Conservation (phyloP, 139 green algal genomes). For the Pleodorina starrii region DNA sequence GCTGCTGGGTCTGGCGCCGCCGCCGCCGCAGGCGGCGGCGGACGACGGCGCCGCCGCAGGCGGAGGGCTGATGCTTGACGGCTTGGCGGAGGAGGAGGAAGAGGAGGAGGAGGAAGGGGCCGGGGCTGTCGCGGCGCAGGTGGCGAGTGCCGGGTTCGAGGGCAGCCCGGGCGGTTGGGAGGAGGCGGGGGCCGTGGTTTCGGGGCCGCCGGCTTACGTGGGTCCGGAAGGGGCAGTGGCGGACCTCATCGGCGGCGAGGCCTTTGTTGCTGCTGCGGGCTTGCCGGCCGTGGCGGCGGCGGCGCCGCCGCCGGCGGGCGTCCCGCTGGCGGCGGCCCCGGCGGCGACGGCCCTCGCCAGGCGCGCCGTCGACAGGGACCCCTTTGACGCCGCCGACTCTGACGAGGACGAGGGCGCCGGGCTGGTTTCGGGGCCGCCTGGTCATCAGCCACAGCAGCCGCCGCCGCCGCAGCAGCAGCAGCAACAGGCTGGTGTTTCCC, state of each 20-base stretch:
- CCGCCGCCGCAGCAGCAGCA: not conserved
- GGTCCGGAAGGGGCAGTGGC: not conserved
- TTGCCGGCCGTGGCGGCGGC: not conserved
- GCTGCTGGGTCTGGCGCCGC: conserved; percentile 15
- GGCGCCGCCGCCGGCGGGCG: too few species aligned
- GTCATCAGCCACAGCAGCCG: too few species aligned
- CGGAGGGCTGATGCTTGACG: not conserved
- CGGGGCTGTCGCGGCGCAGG: not conserved
- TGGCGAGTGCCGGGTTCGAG: not conserved
- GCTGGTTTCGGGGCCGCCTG: not conserved
- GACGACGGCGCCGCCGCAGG: not conserved
- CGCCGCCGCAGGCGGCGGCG: not conserved
- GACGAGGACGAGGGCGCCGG: conserved; percentile 17
- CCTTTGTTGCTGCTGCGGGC: too few species aligned
- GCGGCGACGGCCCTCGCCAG: not conserved
- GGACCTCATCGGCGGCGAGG: conserved; percentile 1
- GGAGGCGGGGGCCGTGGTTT: not conserved
- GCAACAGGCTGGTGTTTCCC: not conserved
- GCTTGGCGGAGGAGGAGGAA: not conserved
- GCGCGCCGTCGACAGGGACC: not conserved
- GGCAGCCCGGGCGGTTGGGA: too few species aligned
- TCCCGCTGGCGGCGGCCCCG: not conserved
- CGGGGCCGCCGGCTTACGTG: not conserved
- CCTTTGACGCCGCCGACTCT: conserved; percentile 25
- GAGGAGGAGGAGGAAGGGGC: not conserved